Conservation (phyloP, 108 stramenopile genomes). For the Mediolabrus comicus region DNA sequence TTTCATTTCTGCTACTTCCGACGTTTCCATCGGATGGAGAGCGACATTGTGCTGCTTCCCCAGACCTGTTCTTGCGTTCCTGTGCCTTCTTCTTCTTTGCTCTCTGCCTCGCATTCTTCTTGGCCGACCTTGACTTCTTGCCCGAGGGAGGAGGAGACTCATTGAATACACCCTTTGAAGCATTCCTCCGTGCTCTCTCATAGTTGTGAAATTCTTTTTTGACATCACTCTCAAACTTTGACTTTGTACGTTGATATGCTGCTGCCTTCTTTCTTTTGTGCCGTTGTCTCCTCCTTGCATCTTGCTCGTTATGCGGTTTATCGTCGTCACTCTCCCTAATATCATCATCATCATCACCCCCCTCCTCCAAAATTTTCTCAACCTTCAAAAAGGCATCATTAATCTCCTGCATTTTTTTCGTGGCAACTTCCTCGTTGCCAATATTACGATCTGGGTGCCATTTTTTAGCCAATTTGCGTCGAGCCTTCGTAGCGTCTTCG, state of each 20-base stretch:
- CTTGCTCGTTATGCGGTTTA: neutral
- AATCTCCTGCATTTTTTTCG: slow-evolving; percentile 18
- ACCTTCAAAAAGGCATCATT: neutral
- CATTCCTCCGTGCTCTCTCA: slow-evolving; percentile 6
- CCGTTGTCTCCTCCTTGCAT: neutral
- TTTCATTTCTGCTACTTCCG: neutral
- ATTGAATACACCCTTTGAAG: neutral
- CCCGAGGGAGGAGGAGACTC: neutral
- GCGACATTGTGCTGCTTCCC: no score
- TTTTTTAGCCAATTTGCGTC: neutral
- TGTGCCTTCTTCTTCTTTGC: neutral
- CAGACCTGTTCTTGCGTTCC: neutral
- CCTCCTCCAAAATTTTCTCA: neutral
- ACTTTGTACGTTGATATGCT: neutral
- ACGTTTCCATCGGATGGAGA: no score
- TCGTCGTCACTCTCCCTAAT: neutral
- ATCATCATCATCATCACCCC: neutral
- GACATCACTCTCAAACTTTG: neutral
- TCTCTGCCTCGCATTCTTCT: slow-evolving; percentile 4
- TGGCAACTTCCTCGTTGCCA: neutral
- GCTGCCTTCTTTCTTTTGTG: neutral
- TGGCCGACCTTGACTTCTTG: neutral
- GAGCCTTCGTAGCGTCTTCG: neutral
- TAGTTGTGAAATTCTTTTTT: slow-evolving; percentile 5
- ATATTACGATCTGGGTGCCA: slow-evolving; percentile 1